Base-by-base conservation (phyloP, 306 rosid genomes). In the Mucuna pruriens region DNA sequence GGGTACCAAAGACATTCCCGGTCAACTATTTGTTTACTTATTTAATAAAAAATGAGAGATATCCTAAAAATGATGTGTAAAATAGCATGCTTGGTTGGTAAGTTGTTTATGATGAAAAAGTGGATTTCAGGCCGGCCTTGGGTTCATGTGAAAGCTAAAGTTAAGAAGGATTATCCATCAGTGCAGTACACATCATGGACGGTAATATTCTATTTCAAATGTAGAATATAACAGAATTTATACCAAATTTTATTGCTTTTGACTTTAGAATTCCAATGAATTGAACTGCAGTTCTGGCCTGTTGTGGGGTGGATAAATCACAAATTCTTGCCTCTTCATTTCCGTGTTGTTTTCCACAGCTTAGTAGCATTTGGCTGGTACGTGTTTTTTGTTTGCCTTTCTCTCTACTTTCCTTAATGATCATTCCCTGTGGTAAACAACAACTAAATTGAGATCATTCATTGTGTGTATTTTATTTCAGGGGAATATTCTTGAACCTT, bases 401-500 rank as follows among this genome's bases (percentile, higher is more conserved):
- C 19, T 51, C 19, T 60, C 29, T 42, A 6, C 38, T 76, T 39
- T 33, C 61, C 57, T 36, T 9, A 33, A 57, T 45, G 39, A 39
- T 82, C 71, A 0, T 85, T 75, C 63, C 38, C 69, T 10, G 60
- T 68, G 23, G 29, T 66, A 23, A 67, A 52, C 74, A 65, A 11
- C 20, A 13, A 36, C 15, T 68, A 55, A 79, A 57, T 45, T 76
- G 67, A 39, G 64, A 39, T 75, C 10, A 48, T 81, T 76, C 74
- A 15, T 26, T 23, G 3, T 52, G 64, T 60, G 6, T 44, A 12
- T 54, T 25, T 65, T 77, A 23, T 71, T 84, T 80, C 88, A 95
- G 99, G 99, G 97, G 98, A 82, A 89, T 95, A 80, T 95, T 88
- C 80, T 87, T 95, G 71, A 95, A 93, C 58, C 88, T 95, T 45